These are phyloP conservation scores for Vitis cinerea DNA, from an alignment of 164 flowering plant genomes.

Conservation along the genomic window DNA sequence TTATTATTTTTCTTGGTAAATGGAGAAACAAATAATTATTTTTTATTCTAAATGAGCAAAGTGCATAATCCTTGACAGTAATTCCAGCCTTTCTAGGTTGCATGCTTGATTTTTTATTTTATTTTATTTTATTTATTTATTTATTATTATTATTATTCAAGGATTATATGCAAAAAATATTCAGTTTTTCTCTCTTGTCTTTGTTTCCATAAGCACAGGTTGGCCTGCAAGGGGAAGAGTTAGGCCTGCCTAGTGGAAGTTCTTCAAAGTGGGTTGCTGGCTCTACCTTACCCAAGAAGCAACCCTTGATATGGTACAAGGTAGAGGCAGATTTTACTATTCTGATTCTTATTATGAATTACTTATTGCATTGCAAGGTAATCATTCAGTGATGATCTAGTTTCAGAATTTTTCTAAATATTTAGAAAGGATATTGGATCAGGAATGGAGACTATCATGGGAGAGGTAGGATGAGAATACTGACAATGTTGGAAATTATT, in stretches of 20 bases:
- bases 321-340: constrained; percentile 30
- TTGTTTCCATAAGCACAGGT: constrained; percentile 39
- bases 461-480: too few species aligned
- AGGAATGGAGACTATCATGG: too few species aligned
- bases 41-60: not conserved
- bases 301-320: constrained; percentile 93
- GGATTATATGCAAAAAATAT: not conserved
- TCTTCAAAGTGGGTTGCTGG: constrained; percentile 66
- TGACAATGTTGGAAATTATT: too few species aligned
- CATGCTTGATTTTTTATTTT: too few species aligned
- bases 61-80: not conserved
- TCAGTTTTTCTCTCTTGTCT: constrained; percentile 1
- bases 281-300: constrained; percentile 61
- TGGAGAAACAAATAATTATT: not conserved
- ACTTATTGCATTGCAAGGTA: not conserved
- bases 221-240: constrained; percentile 87
- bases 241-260: constrained; percentile 61
- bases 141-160: not conserved
- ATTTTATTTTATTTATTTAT: too few species aligned
- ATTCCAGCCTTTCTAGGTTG: not conserved
- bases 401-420: too few species aligned
- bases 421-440: too few species aligned
- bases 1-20: not conserved
- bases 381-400: not conserved
- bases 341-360: not conserved